Evolutionary conservation across 225 moss, liverwort and hornwort species (phyloP).

Genomic region (Polytrichum formosum): DNA sequence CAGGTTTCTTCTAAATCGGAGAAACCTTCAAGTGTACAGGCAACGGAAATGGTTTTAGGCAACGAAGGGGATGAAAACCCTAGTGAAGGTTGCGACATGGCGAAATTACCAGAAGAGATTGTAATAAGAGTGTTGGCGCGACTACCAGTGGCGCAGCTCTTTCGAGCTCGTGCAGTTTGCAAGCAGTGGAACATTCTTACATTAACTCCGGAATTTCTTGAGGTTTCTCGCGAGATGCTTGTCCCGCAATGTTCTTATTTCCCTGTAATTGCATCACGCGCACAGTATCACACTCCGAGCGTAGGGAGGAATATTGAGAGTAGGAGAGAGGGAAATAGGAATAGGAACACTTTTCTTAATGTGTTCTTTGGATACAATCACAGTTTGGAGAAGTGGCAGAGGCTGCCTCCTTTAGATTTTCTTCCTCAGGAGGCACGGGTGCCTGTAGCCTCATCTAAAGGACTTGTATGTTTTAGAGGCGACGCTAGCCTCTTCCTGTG

Average conservation of each 20-base stretch:
- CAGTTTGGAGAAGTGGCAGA: slow-evolving; percentile 31
- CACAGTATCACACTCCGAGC: too few species aligned
- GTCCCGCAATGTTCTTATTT: slow-evolving; percentile 24
- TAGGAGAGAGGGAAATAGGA: neutral
- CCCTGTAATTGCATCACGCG: slow-evolving; percentile 32
- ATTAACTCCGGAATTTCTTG: slow-evolving; percentile 21
- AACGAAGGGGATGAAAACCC: neutral
- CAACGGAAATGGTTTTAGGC: neutral
- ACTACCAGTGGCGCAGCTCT: slow-evolving; percentile 31
- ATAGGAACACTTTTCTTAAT: slow-evolving; percentile 20
- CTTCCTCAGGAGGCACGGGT: slow-evolving; percentile 33
- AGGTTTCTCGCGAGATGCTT: slow-evolving; percentile 13
- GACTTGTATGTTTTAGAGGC: slow-evolving; percentile 47
- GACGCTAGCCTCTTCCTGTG: slow-evolving; percentile 38
- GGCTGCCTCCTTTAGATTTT: slow-evolving; percentile 42
- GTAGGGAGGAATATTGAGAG: too few species aligned
- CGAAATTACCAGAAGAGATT: slow-evolving; percentile 44
- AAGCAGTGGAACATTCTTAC: slow-evolving; percentile 42
- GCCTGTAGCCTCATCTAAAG: slow-evolving; percentile 44
- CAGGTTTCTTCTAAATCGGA: neutral
- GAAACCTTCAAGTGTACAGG: neutral
- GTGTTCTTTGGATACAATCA: slow-evolving; percentile 48
- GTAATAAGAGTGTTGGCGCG: slow-evolving; percentile 33
- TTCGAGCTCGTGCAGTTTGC: slow-evolving; percentile 40
- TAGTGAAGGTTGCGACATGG: slow-evolving; percentile 19